Evolutionary conservation across 2,329 filamentous ascomycete species (phyloP).

Genomic region (Colletotrichum sp.): DNA sequence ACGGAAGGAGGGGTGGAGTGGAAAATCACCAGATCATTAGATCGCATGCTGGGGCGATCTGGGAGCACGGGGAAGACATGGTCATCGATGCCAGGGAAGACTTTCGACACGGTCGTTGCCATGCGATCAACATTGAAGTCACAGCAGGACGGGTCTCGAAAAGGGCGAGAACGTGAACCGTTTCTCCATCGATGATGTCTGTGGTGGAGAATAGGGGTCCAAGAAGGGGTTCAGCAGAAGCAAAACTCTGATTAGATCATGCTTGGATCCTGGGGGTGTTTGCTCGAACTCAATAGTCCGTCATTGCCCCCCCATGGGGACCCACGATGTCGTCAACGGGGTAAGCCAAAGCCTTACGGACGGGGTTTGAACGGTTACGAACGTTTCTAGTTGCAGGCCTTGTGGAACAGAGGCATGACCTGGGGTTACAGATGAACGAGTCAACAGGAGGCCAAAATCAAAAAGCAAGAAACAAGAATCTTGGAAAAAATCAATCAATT

Average conservation of each 20-base stretch:
- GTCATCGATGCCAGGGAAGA: not conserved
- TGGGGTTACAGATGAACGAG: not conserved
- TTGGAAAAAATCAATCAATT: not conserved
- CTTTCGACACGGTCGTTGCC: not conserved
- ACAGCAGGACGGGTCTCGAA: not conserved
- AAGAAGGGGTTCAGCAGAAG: not conserved
- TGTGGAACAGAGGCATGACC: not conserved
- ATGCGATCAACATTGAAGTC: not conserved
- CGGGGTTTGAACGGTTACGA: not conserved
- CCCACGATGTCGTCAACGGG: slow-evolving; percentile 14
- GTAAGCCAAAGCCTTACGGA: not conserved
- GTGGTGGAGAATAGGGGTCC: slow-evolving; percentile 15
- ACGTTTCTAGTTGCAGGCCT: not conserved
- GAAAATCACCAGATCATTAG: not conserved
- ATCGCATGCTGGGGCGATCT: not conserved
- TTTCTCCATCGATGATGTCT: slow-evolving; percentile 7
- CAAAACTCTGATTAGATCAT: slow-evolving; percentile 4
- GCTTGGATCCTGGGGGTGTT: not conserved
- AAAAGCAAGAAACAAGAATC: not conserved
- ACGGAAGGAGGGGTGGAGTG: not conserved
- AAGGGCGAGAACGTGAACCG: not conserved
- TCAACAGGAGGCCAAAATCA: not conserved
- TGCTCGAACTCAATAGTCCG: not conserved
- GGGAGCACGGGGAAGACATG: not conserved
- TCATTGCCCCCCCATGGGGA: not conserved